Base-by-base conservation (phyloP, 345 rosid genomes). In the Salix purpurea region DNA sequence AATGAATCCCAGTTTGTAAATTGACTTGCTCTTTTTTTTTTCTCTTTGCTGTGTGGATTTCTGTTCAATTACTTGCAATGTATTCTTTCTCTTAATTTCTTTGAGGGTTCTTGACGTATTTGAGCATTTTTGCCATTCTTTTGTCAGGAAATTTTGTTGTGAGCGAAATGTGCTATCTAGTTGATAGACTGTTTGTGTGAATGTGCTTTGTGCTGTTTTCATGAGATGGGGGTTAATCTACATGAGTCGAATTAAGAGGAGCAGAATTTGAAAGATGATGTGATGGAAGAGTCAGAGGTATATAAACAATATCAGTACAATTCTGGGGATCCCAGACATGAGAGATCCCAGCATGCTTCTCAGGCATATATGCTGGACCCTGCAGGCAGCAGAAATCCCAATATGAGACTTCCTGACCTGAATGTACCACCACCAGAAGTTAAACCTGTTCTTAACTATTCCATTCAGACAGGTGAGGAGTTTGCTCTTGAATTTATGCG, bases 401-500 rank as follows among this genome's bases (percentile, higher is more conserved):
- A 50, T 70, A 24, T 73, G 70, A 86, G 83, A 60, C 88, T 86
- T 78, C 86, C 81, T 73, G 86, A 85, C 60, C 80, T 70, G 30
- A 83, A 80, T 77, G 74, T 52, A 64, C 73, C 89, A 3, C 95
- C 56, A 64, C 72, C 89, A 3, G 97, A 87, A 85, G 91, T 81
- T 75, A 91, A 88, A 80, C 88, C 93, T 4, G 95, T 87, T 39
- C 94, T 48, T 81, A 89, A 91, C 84, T 92, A 64, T 85, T 94
- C 98, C 70, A 89, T 92, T 76, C 94, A 88, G 77, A 94, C 97
- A 37, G 98, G 98, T 11, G 98, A 94, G 85, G 98, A 94, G 81
- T 94, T 94, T 71, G 85, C 97, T 82, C 88, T 94, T 61, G 98
- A 90, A 82, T 94, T 94, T 80, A 88, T 92, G 93, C 92, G 89